Conservation (phyloP, 371 early-diverging fungal genomes). For the Actinomortierella wolfii region DNA sequence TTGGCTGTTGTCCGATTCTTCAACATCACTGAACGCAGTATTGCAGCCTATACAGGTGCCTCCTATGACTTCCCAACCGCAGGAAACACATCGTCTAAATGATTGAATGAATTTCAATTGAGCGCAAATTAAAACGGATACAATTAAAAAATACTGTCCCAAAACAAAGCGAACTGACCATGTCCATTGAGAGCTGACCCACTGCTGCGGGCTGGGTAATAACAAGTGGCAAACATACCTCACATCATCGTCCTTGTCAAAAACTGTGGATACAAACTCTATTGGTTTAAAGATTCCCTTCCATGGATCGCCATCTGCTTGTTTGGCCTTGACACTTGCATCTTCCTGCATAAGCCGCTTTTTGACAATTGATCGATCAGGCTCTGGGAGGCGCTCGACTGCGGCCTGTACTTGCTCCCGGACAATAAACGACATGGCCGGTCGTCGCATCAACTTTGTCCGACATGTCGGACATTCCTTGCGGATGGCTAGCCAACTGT, state of each 20-base stretch:
- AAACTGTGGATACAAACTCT: slow-evolving; percentile 4
- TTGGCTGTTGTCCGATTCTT: slow-evolving; percentile 30
- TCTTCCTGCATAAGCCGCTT: slow-evolving; percentile 26
- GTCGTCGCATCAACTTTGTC: slow-evolving; percentile 35
- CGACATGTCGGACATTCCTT: slow-evolving; percentile 47
- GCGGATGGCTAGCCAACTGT: slow-evolving; percentile 38
- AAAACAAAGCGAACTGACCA: no score
- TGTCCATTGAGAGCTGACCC: no score
- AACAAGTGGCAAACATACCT: no score
- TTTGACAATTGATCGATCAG: slow-evolving; percentile 16
- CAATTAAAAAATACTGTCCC: no score
- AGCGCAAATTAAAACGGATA: not conserved
- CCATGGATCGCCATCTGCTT: slow-evolving; percentile 29
- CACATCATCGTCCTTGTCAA: no score
- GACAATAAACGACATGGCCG: slow-evolving; percentile 41
- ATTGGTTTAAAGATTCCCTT: slow-evolving; percentile 20
- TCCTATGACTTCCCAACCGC: slow-evolving; percentile 38
- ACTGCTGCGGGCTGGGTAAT: no score
- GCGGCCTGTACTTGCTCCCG: slow-evolving; percentile 41
- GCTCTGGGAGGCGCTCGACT: slow-evolving; percentile 21
- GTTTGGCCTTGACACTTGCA: slow-evolving; percentile 13
- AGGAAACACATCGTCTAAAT: slow-evolving; percentile 36
- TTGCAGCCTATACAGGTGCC: slow-evolving; percentile 27
- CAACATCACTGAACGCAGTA: slow-evolving; percentile 26
- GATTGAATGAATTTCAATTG: no score